Base-by-base conservation (phyloP, 441 rosid genomes). In the Theobroma grandiflorum region DNA sequence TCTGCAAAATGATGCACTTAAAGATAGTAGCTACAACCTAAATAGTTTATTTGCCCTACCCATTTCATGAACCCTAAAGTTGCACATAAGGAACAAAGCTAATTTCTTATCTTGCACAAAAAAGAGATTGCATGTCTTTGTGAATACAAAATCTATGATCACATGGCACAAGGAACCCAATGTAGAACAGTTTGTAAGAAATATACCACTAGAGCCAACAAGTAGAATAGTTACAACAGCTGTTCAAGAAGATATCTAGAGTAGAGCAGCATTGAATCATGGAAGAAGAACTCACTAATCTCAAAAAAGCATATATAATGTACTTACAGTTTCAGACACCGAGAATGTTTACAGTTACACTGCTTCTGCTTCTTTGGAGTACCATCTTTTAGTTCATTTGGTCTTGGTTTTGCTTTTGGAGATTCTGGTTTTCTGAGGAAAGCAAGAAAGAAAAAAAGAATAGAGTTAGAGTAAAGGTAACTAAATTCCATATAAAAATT, bases 321-420 rank as follows among this genome's bases (percentile, higher is more conserved):
- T 65, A 86, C 98, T 85, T 87, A 97, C 99, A 97, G 85, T 86
- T 97, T 97, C 91, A 97, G 90, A 91, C 98, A 95, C 35, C 95
- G 96, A 2, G 99, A 97, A 85, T 97, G 99, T 87, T 94, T 93
- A 79, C 99, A 97, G 82, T 95, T 97, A 75, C 98, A 97, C 84
- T 95, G 99, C 76, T 95, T 97, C 82, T 91, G 97, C 92, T 93
- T 97, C 87, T 93, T 97, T 59, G 99, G 98, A 59, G 99, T 92
- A 62, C 95, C 93, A 75, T 97, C 99, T 89, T 97, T 95, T 55
- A 85, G 81, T 77, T 95, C 99, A 79, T 74, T 86, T 31, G 94
- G 78, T 84, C 95, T 91, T 67, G 94, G 76, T 86, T 92, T 93
- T 64, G 94, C 82, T 78, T 86, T 94, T 49, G 99, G 99, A 69